These are phyloP conservation scores for Penicillium expansum DNA, from an alignment of 2,329 filamentous ascomycete genomes.

Conservation along the genomic window DNA sequence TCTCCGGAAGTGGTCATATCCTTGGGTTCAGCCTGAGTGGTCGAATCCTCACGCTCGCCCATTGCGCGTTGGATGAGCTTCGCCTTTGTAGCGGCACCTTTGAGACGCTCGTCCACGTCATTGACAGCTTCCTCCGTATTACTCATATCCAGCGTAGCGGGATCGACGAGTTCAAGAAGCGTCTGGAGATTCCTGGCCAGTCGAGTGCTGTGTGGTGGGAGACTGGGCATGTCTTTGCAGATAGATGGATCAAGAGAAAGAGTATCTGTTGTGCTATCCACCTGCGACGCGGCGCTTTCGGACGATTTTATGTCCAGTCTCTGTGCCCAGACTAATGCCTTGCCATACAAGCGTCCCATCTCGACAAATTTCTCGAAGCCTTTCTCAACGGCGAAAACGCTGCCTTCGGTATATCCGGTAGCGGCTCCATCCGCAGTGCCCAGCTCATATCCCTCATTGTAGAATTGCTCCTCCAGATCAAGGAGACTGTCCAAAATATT, in stretches of 20 bases:
- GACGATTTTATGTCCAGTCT: slow-evolving; percentile 49
- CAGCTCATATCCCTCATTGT: slow-evolving; percentile 74
- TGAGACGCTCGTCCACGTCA: slow-evolving; percentile 86
- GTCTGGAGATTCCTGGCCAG: slow-evolving; percentile 73
- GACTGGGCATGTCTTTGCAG: slow-evolving; percentile 43
- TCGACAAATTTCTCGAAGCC: slow-evolving; percentile 90
- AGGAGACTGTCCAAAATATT: slow-evolving; percentile 58
- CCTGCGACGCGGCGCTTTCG: slow-evolving; percentile 8
- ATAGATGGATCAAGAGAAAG: slow-evolving; percentile 29
- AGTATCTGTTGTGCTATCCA: slow-evolving; percentile 8
- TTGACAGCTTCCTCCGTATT: slow-evolving; percentile 88
- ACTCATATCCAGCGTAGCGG: slow-evolving; percentile 69
- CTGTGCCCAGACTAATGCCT: slow-evolving; percentile 78
- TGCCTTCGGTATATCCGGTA: slow-evolving; percentile 82
- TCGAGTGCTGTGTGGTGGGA: slow-evolving; percentile 58
- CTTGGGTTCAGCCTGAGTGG: slow-evolving; percentile 31
- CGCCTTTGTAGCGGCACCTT: slow-evolving; percentile 76
- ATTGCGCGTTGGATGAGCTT: slow-evolving; percentile 78
- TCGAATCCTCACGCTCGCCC: slow-evolving; percentile 45
- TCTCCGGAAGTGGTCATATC: slow-evolving; percentile 32
- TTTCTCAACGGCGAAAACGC: slow-evolving; percentile 84
- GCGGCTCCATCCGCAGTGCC: slow-evolving; percentile 72
- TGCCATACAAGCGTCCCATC: slow-evolving; percentile 74
- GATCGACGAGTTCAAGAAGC: slow-evolving; percentile 75
- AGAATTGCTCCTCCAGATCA: slow-evolving; percentile 67